These are phyloP conservation scores for Tritrichomonas foetus DNA, from an alignment of 208 protist genomes.

Conservation along the genomic window DNA sequence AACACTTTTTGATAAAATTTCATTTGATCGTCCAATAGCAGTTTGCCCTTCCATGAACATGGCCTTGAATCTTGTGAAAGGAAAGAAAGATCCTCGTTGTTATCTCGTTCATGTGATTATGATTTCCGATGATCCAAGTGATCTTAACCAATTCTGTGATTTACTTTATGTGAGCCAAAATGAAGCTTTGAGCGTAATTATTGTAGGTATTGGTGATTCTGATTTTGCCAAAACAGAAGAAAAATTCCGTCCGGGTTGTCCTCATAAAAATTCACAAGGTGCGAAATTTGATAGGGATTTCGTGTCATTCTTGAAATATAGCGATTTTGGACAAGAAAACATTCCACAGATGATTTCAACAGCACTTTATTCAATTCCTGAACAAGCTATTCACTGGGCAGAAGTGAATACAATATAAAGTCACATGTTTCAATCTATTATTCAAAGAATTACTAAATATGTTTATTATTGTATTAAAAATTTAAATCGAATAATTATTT, in stretches of 20 bases:
- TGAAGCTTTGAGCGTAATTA: neutral
- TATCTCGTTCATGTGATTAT: conserved; percentile 21
- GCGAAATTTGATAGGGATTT: conserved; percentile 6
- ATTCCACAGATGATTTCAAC: neutral
- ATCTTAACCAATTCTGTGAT: neutral
- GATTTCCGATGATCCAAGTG: neutral
- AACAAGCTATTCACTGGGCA: neutral
- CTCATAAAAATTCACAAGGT: neutral
- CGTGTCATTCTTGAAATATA: neutral
- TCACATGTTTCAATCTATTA: too few species aligned
- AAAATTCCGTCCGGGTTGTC: neutral
- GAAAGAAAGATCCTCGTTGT: neutral
- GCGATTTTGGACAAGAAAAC: neutral
- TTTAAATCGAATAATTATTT: too few species aligned
- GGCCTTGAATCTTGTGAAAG: neutral
- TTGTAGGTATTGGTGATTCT: neutral
- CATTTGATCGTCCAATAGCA: neutral
- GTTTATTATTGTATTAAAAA: too few species aligned
- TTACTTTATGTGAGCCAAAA: neutral
- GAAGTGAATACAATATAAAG: conserved; percentile 12
- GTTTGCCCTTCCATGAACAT: neutral
- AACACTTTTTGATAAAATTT: neutral
- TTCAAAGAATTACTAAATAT: too few species aligned
- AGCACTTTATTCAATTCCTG: conserved; percentile 6
- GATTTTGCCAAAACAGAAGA: conserved; percentile 8